Conservation (phyloP, 2,329 filamentous ascomycete species). For the Microsporum ferrugineum region DNA sequence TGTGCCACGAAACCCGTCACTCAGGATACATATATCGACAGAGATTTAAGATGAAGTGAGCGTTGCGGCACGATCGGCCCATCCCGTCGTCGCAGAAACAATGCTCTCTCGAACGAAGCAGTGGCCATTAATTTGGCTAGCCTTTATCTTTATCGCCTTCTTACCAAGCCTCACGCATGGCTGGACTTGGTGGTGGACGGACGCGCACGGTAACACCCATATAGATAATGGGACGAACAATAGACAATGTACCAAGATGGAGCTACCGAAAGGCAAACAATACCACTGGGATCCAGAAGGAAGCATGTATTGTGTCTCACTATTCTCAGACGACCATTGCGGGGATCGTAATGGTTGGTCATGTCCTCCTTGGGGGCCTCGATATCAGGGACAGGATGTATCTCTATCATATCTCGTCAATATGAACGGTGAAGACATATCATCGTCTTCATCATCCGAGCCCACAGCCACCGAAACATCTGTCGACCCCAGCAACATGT, state of each 20-base stretch:
- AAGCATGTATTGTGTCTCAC: conserved; percentile 1
- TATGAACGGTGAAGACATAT: conserved; percentile 2
- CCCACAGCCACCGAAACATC: neutral
- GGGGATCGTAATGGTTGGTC: conserved; percentile 8
- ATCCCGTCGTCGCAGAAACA: neutral
- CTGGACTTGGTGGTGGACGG: conserved; percentile 9
- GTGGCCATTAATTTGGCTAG: neutral
- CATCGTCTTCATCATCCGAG: neutral
- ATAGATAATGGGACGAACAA: conserved; percentile 2
- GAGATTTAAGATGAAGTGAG: neutral
- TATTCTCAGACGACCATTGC: conserved; percentile 8
- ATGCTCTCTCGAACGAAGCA: neutral
- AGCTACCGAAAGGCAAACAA: conserved; percentile 6
- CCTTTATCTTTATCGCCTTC: neutral
- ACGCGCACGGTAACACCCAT: neutral
- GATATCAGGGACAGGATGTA: conserved; percentile 3
- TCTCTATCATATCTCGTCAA: conserved; percentile 6
- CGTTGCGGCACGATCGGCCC: neutral
- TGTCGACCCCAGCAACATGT: neutral
- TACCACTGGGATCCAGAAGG: conserved; percentile 10
- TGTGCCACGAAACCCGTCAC: neutral
- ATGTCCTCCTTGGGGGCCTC: conserved; percentile 7
- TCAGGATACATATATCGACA: neutral
- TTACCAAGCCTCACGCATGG: neutral
- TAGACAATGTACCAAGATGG: conserved; percentile 5